Conservation (phyloP, 306 rosid species). For the Oxytropis ochrocephala region DNA sequence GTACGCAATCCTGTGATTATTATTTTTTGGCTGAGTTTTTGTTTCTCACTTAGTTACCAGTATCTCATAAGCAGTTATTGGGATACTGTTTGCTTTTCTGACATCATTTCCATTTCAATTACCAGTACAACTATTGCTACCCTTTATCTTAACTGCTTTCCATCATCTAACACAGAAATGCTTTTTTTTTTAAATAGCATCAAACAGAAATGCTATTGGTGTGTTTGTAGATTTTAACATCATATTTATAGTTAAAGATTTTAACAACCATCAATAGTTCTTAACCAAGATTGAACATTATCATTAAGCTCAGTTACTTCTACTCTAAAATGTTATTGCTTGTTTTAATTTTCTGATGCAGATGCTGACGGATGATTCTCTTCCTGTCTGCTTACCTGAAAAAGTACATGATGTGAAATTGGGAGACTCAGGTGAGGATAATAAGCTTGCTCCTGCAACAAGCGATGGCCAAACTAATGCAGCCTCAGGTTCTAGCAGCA, state of each 20-base stretch:
- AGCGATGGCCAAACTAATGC: constrained; percentile 68
- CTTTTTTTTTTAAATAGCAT: neutral
- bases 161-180: neutral
- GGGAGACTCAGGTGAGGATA: constrained; percentile 80
- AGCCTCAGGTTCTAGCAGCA: constrained; percentile 90
- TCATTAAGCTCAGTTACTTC: neutral
- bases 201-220: neutral
- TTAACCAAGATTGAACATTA: neutral
- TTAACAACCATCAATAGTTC: neutral
- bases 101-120: neutral
- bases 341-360: constrained; percentile 23
- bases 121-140: neutral
- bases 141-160: neutral
- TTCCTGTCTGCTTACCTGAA: constrained; percentile 88
- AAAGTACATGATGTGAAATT: constrained; percentile 95
- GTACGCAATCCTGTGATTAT: constrained; percentile 40
- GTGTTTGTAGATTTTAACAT: neutral
- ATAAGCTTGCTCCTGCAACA: constrained; percentile 50
- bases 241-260: neutral
- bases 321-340: neutral
- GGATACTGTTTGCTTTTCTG: neutral
- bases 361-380: constrained; percentile 90
- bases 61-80: neutral
- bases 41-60: neutral
- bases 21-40: neutral